phyloP scores from a whole-genome alignment of 371 early-diverging fungal genomes.

The Basidiobolus heterosporus region DNA sequence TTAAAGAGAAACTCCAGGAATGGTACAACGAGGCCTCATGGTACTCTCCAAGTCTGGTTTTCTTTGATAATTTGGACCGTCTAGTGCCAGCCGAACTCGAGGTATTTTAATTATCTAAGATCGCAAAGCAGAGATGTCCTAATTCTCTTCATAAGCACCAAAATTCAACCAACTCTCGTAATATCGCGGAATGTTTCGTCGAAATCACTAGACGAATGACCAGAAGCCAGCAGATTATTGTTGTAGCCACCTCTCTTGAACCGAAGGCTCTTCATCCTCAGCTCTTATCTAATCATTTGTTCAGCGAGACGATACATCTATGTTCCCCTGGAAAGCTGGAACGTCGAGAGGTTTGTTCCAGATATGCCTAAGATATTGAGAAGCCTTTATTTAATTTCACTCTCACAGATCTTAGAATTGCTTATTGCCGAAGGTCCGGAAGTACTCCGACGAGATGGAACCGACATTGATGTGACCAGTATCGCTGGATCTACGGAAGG shows the following conservation, averaged over 20 bases:
- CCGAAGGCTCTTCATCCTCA: constrained; percentile 45
- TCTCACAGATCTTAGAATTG: not conserved
- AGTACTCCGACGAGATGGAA: constrained; percentile 8
- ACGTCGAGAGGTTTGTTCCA: constrained; percentile 37
- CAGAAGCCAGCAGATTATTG: constrained; percentile 27
- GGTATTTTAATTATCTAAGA: constrained; percentile 12
- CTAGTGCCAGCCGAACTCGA: constrained; percentile 73
- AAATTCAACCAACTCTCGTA: constrained; percentile 46
- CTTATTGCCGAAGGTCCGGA: constrained; percentile 10
- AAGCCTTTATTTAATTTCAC: not conserved
- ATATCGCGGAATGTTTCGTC: constrained; percentile 48
- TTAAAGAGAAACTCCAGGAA: constrained; percentile 42
- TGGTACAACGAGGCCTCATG: constrained; percentile 48
- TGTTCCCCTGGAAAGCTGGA: constrained; percentile 49
- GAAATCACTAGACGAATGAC: constrained; percentile 22
- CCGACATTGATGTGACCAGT: constrained; percentile 12
- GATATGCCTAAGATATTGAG: too few relatives aligned
- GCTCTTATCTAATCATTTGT: constrained; percentile 40
- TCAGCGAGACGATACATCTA: constrained; percentile 46
- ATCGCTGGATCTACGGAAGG: constrained; percentile 50
- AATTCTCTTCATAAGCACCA: constrained; percentile 29
- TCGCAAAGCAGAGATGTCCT: not conserved
- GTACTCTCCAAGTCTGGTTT: constrained; percentile 68
- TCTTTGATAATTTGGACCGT: constrained; percentile 94
- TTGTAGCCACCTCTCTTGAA: constrained; percentile 55